Conservation (phyloP, 192 early-diverging fungal species). For the Dissophora globulifera region DNA sequence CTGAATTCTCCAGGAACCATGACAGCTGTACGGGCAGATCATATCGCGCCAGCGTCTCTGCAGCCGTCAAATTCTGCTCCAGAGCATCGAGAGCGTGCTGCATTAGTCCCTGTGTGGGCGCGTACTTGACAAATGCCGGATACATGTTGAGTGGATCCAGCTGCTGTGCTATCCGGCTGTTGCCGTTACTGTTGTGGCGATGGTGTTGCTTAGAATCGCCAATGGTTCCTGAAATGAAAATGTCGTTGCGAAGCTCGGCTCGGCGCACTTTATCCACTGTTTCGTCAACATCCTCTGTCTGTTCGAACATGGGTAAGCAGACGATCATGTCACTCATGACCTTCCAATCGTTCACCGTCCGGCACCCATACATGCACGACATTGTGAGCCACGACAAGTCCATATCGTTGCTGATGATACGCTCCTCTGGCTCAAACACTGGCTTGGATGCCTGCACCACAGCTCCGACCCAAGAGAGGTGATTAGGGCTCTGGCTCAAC, state of each 20-base stretch:
- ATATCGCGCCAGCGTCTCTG: slow-evolving; percentile 70
- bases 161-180: slow-evolving; percentile 33
- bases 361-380: slow-evolving; percentile 60
- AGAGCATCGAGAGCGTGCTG: slow-evolving; percentile 65
- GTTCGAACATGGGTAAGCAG: slow-evolving; percentile 63
- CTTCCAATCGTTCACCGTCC: slow-evolving; percentile 52
- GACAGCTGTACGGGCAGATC: slow-evolving; percentile 63
- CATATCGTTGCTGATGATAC: slow-evolving; percentile 62
- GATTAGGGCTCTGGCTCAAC: slow-evolving; percentile 44
- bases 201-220: too few relatives aligned
- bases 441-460: slow-evolving; percentile 64
- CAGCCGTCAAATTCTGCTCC: slow-evolving; percentile 68
- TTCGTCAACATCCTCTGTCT: slow-evolving; percentile 46
- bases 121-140: slow-evolving; percentile 52
- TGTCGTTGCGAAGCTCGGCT: slow-evolving; percentile 36
- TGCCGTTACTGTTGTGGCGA: neutral
- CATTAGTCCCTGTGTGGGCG: slow-evolving; percentile 48
- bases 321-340: slow-evolving; percentile 64
- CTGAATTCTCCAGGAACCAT: slow-evolving; percentile 67
- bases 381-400: slow-evolving; percentile 62
- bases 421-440: slow-evolving; percentile 55
- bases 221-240: too few relatives aligned
- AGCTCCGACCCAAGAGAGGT: slow-evolving; percentile 58
- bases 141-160: slow-evolving; percentile 50
- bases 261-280: slow-evolving; percentile 27